Conservation (phyloP, 1,284 basidiomycete species). For the Apiotrichum montevideense region DNA sequence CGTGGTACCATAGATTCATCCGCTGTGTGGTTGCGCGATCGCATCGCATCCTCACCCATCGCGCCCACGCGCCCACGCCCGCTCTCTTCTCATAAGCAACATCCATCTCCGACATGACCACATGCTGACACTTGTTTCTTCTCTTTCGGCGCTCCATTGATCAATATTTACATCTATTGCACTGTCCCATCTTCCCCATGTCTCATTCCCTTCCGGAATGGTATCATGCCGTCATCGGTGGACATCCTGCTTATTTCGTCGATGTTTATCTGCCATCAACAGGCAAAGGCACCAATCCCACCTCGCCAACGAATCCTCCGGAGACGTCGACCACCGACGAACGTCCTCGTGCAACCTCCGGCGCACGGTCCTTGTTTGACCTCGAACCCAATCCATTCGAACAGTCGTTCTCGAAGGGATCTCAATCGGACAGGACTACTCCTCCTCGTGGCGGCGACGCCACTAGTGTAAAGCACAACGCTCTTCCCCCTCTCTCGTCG, state of each 20-base stretch:
- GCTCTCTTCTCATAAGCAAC: neutral
- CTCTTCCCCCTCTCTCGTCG: constrained; percentile 78
- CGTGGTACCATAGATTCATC: neutral
- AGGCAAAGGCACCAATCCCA: constrained; percentile 4
- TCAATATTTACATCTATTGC: neutral
- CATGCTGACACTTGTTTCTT: neutral
- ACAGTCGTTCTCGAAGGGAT: constrained; percentile 71
- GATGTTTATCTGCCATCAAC: neutral
- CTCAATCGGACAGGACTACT: constrained; percentile 45
- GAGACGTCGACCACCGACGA: constrained; percentile 3
- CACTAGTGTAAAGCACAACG: constrained; percentile 44
- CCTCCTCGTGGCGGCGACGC: constrained; percentile 48
- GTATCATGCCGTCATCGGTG: neutral
- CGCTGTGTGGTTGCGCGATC: neutral
- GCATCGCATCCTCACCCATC: neutral
- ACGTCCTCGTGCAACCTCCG: constrained; percentile 4
- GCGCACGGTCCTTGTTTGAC: constrained; percentile 40
- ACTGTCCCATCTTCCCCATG: neutral
- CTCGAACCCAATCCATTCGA: constrained; percentile 96
- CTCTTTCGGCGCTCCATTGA: neutral
- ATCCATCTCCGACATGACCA: neutral
- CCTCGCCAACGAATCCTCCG: neutral
- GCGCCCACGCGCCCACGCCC: neutral
- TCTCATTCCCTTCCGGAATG: neutral
- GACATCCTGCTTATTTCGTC: neutral